Conservation (phyloP, 306 rosid species). For the Castanopsis chinensis region DNA sequence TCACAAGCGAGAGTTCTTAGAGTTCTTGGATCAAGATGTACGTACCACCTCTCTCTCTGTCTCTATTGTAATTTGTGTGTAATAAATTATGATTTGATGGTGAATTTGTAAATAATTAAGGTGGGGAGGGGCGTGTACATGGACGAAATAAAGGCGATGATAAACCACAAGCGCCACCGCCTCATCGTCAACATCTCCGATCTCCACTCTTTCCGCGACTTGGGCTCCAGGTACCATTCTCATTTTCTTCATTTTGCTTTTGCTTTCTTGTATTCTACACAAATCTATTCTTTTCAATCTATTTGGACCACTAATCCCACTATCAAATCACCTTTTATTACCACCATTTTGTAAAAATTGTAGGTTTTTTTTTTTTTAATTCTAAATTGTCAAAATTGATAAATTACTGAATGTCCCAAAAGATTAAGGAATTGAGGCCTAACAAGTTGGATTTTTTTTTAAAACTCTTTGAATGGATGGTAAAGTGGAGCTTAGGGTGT, state of each 20-base stretch:
- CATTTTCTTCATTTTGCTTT: too few relatives aligned
- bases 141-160: conserved; percentile 77
- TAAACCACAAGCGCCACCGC: conserved; percentile 85
- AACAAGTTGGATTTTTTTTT: not conserved
- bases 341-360: not conserved
- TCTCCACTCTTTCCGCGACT: conserved; percentile 80
- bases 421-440: too few relatives aligned
- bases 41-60: not conserved
- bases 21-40: conserved; percentile 87
- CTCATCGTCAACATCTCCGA: conserved; percentile 88
- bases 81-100: not conserved
- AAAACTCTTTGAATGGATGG: not conserved
- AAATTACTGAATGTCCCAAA: too few relatives aligned
- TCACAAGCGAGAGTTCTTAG: conserved; percentile 85
- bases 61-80: not conserved
- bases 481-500: too few relatives aligned
- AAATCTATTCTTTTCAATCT: too few relatives aligned
- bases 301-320: too few relatives aligned
- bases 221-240: conserved; percentile 63
- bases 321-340: too few relatives aligned
- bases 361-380: too few relatives aligned
- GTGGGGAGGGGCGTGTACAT: conserved; percentile 66
- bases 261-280: not conserved
- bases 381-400: rapidly evolving
- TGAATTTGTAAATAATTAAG: conserved; percentile 16